Evolutionary conservation across 2,329 filamentous ascomycete genomes (phyloP).

Genomic region (Nectriaceae sp.): DNA sequence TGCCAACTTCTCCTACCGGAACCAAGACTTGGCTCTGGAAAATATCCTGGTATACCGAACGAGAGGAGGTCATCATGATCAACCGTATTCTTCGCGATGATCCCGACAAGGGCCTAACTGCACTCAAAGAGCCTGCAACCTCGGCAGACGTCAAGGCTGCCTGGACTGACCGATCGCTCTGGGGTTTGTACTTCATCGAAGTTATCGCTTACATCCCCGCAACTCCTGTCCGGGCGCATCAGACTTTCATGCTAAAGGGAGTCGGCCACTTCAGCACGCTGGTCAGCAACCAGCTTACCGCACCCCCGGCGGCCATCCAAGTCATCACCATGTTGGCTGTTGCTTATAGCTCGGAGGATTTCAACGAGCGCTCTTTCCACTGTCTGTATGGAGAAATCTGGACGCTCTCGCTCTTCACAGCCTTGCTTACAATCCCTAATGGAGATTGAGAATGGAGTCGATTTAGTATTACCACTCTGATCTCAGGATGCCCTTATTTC

Average conservation of each 20-base stretch:
- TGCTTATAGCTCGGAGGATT: constrained; percentile 56
- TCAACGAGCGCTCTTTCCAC: constrained; percentile 56
- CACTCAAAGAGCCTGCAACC: constrained; percentile 45
- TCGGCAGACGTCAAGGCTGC: constrained; percentile 45
- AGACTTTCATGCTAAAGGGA: constrained; percentile 57
- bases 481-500: constrained; percentile 48
- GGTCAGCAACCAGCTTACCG: constrained; percentile 63
- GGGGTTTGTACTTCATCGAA: constrained; percentile 52
- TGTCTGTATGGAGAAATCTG: constrained; percentile 55
- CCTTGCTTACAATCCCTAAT: constrained; percentile 50
- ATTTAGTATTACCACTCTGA: constrained; percentile 52
- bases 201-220: constrained; percentile 52
- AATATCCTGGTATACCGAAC: constrained; percentile 66
- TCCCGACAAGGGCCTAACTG: constrained; percentile 53
- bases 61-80: constrained; percentile 70
- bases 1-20: constrained; percentile 65
- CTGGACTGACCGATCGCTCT: constrained; percentile 49
- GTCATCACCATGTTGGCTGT: constrained; percentile 57
- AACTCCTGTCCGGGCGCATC: constrained; percentile 48
- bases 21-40: constrained; percentile 63
- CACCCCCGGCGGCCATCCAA: constrained; percentile 58
- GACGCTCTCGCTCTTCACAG: constrained; percentile 53
- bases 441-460: constrained; percentile 52
- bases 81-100: constrained; percentile 59
- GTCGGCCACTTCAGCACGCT: constrained; percentile 58